Conservation (phyloP, 805 yeast species). For the Kodamaea neixiangensis region DNA sequence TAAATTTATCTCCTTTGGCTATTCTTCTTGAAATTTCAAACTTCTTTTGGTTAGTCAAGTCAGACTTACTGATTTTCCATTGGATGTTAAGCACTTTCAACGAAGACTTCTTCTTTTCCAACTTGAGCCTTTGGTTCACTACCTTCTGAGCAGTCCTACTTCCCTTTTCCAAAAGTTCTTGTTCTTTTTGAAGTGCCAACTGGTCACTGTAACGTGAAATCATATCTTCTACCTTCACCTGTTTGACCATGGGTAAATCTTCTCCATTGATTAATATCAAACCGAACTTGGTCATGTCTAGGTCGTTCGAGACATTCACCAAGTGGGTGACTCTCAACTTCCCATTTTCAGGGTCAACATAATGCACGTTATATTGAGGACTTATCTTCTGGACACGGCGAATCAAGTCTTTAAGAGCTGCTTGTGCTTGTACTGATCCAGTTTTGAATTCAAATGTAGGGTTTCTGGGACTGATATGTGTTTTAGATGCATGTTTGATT, state of each 20-base stretch:
- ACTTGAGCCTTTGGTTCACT: constrained; percentile 27
- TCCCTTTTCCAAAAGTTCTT: constrained; percentile 35
- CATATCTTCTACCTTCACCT: constrained; percentile 33
- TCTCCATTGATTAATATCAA: constrained; percentile 22
- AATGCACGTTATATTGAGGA: constrained; percentile 26
- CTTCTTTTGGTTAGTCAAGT: constrained; percentile 52
- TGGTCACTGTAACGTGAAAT: constrained; percentile 30
- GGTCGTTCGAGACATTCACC: constrained; percentile 32
- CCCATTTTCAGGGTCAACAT: constrained; percentile 23
- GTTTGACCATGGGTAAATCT: constrained; percentile 30
- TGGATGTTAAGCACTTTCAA: constrained; percentile 51
- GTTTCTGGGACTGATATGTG: constrained; percentile 9
- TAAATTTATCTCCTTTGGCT: constrained; percentile 44
- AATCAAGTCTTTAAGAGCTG: constrained; percentile 23
- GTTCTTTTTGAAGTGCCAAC: constrained; percentile 32
- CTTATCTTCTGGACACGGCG: constrained; percentile 17
- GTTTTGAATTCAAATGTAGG: constrained; percentile 20
- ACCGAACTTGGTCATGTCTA: constrained; percentile 30
- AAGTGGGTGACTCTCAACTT: constrained; percentile 22
- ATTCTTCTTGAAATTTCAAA: constrained; percentile 49
- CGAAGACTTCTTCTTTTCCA: constrained; percentile 40
- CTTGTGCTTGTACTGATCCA: constrained; percentile 25
- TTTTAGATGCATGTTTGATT: constrained; percentile 5
- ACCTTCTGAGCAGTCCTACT: constrained; percentile 33
- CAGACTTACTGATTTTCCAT: constrained; percentile 59